Evolutionary conservation across 306 rosid genomes (phyloP).

Genomic region (Arachis stenosperma): DNA sequence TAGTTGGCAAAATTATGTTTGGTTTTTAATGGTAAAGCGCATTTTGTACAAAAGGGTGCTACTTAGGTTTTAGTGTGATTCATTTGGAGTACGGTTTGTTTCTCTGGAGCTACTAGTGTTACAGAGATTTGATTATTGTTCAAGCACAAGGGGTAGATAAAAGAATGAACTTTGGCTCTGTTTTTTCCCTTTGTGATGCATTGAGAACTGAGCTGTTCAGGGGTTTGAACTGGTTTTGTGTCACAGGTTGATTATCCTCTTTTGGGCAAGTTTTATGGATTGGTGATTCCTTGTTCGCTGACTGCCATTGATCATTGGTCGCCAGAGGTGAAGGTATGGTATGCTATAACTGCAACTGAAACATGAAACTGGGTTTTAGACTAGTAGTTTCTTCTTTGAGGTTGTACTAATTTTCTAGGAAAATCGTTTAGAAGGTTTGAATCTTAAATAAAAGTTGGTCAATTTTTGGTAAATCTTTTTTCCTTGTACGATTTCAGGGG

Average conservation of each 20-base stretch:
- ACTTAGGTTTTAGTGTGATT: neutral
- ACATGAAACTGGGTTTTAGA: neutral
- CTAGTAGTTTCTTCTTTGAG: conserved; percentile 20
- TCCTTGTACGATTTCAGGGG: conserved; percentile 55
- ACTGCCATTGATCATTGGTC: conserved; percentile 96
- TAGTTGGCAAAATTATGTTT: neutral
- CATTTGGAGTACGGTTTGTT: neutral
- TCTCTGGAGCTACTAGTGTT: neutral
- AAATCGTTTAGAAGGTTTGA: conserved; percentile 11
- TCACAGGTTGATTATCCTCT: conserved; percentile 76
- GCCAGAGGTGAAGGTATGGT: conserved; percentile 79
- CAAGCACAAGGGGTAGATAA: neutral
- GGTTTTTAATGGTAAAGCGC: neutral
- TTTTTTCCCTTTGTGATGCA: conserved; percentile 16
- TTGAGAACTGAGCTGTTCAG: conserved; percentile 27
- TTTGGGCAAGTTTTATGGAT: conserved; percentile 69
- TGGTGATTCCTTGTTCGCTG: conserved; percentile 87
- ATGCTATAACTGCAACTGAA: conserved; percentile 28
- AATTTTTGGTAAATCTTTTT: neutral
- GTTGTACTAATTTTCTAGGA: neutral
- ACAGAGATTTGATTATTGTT: neutral
- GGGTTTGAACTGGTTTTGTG: conserved; percentile 22
- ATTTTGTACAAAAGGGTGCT: neutral
- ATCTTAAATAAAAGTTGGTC: conserved; percentile 16
- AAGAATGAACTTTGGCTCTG: conserved; percentile 14